These are phyloP conservation scores for Calocybe indica DNA, from an alignment of 768 basidiomycete genomes.

Conservation along the genomic window DNA sequence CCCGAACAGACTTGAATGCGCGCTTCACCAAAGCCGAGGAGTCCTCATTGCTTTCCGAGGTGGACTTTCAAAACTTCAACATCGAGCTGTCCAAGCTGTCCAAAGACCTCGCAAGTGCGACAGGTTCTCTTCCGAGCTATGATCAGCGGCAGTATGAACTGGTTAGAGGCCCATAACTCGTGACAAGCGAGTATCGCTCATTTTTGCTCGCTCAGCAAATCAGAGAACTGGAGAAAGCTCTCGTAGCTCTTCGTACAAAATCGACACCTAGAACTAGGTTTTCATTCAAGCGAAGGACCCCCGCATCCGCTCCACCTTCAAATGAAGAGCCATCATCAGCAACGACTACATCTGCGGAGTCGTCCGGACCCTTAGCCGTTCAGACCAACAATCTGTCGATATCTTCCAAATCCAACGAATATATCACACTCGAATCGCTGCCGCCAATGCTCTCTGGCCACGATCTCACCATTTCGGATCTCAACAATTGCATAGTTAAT, in stretches of 20 bases:
- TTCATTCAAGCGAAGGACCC: conserved; percentile 45
- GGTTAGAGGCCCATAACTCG: conserved; percentile 29
- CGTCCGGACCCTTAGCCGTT: neutral
- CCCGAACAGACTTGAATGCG: conserved; percentile 38
- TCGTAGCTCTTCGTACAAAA: conserved; percentile 45
- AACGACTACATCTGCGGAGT: neutral
- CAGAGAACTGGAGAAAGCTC: conserved; percentile 47
- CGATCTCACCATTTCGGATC: conserved; percentile 61
- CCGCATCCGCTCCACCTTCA: conserved; percentile 8
- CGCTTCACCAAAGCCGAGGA: conserved; percentile 36
- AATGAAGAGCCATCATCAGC: neutral
- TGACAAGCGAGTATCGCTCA: conserved; percentile 8
- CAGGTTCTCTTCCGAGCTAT: conserved; percentile 59
- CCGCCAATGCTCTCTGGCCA: conserved; percentile 28
- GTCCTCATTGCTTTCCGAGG: conserved; percentile 20
- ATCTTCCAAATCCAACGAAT: conserved; percentile 36
- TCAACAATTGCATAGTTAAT: conserved; percentile 69
- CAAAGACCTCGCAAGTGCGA: conserved; percentile 60
- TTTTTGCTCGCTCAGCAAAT: conserved; percentile 45
- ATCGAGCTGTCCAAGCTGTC: conserved; percentile 50
- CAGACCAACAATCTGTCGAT: conserved; percentile 33
- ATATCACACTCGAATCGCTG: conserved; percentile 41
- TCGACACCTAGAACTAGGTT: conserved; percentile 56
- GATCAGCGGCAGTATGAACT: conserved; percentile 69
- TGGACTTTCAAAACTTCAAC: conserved; percentile 38